Percentiles rank a stretch among this genome's conserved stretches.
Conservation (phyloP, 2,329 filamentous ascomycete species). For the Emydomyces testavorans region DNA sequence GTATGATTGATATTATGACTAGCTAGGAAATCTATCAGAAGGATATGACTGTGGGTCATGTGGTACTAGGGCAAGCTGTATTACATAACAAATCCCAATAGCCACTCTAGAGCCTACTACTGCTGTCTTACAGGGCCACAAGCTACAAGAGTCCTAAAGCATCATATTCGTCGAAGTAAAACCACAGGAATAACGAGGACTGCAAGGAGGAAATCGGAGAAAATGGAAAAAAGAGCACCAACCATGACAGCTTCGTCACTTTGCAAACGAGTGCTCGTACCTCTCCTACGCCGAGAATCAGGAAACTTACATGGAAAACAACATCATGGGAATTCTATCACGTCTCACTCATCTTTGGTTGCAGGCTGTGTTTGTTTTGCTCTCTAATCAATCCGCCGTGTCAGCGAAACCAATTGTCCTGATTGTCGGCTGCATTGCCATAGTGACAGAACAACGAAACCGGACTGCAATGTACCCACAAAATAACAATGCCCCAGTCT, state of each 20-base stretch:
- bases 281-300: neutral
- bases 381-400: slow-evolving; percentile 9
- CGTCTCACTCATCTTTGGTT: slow-evolving; percentile 4
- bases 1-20: no score
- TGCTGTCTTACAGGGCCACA: neutral
- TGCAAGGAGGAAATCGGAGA: neutral
- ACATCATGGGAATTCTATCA: slow-evolving; percentile 9
- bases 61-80: no score
- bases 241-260: slow-evolving; percentile 7
- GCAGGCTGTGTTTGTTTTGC: neutral
- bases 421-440: slow-evolving; percentile 5
- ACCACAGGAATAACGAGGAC: neutral
- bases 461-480: slow-evolving; percentile 11
- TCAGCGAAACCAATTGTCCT: slow-evolving; percentile 6
- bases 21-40: no score
- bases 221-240: slow-evolving; percentile 5
- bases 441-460: slow-evolving; percentile 7
- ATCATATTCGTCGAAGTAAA: neutral
- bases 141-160: neutral
- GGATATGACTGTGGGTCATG: no score
- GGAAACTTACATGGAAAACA: slow-evolving; percentile 15
- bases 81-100: no score
- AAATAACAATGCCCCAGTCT: slow-evolving; percentile 12
- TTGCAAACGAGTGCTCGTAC: neutral
- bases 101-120: neutral